A percentile compares a stretch with the other conserved stretches of the same genome.
Evolutionary conservation across 2,329 filamentous ascomycete species (phyloP).

Genomic region (Aureobasidium sp.): DNA sequence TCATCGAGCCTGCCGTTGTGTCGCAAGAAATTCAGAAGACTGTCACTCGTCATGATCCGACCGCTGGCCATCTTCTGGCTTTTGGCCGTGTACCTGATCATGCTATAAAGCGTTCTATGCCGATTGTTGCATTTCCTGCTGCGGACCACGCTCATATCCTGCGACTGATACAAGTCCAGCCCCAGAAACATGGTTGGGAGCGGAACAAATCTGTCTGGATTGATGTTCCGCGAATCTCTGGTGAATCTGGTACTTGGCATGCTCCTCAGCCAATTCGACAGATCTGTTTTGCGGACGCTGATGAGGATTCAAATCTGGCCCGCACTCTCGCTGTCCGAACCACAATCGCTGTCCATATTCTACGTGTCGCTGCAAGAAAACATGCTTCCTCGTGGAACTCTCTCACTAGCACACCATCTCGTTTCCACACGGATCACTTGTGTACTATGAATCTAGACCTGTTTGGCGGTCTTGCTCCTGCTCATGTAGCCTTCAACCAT

Average conservation of each 20-base stretch:
- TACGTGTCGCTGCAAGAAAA: background rate
- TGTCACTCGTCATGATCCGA: slow-evolving; percentile 30
- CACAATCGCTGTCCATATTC: background rate
- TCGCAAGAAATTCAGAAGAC: slow-evolving; percentile 28
- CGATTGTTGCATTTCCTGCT: slow-evolving; percentile 27
- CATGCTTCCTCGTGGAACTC: slow-evolving; percentile 1
- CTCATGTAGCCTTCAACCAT: slow-evolving; percentile 59
- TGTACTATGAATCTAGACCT: slow-evolving; percentile 43
- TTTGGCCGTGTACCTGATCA: slow-evolving; percentile 46
- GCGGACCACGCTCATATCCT: slow-evolving; percentile 52
- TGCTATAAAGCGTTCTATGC: slow-evolving; percentile 22
- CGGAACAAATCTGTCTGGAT: slow-evolving; percentile 39
- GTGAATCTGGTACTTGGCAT: slow-evolving; percentile 48
- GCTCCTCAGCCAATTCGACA: slow-evolving; percentile 47
- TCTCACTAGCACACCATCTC: slow-evolving; percentile 32
- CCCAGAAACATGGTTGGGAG: slow-evolving; percentile 49
- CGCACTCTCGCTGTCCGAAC: slow-evolving; percentile 4
- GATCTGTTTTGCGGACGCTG: slow-evolving; percentile 40
- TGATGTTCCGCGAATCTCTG: slow-evolving; percentile 35
- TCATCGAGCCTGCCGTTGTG: slow-evolving; percentile 13
- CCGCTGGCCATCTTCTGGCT: slow-evolving; percentile 40
- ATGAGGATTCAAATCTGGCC: slow-evolving; percentile 25
- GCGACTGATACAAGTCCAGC: slow-evolving; percentile 43
- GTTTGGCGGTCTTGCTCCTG: slow-evolving; percentile 49
- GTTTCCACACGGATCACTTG: slow-evolving; percentile 49